Evolutionary conservation across 1,284 basidiomycete species (phyloP).

Genomic region (Bjerkandera adusta): DNA sequence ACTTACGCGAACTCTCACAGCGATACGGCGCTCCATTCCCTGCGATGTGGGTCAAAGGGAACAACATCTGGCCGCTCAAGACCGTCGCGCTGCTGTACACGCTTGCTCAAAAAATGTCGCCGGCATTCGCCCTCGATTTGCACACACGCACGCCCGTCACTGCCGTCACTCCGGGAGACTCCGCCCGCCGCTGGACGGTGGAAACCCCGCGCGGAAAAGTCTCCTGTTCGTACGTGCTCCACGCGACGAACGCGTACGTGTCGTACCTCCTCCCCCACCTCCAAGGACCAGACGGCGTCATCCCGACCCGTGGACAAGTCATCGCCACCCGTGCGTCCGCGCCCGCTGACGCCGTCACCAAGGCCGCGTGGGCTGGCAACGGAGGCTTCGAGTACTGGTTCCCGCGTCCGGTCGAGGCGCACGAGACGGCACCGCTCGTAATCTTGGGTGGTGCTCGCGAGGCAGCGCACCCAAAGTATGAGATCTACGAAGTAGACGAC

Average conservation of each 20-base stretch:
- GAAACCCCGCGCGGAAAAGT: slow-evolving; percentile 60
- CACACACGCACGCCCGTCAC: slow-evolving; percentile 73
- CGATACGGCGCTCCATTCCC: slow-evolving; percentile 55
- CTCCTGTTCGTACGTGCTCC: slow-evolving; percentile 59
- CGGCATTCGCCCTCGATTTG: slow-evolving; percentile 43
- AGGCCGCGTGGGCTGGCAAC: slow-evolving; percentile 31
- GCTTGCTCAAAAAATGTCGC: slow-evolving; percentile 33
- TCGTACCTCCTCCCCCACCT: slow-evolving; percentile 64
- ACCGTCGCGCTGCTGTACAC: slow-evolving; percentile 65
- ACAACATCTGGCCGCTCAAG: slow-evolving; percentile 79
- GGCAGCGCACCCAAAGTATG: slow-evolving; percentile 38
- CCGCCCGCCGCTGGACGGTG: slow-evolving; percentile 43
- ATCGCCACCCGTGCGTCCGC: slow-evolving; percentile 58
- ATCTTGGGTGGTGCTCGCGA: slow-evolving; percentile 76
- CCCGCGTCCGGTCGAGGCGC: slow-evolving; percentile 51
- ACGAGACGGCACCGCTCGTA: slow-evolving; percentile 46
- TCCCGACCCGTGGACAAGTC: slow-evolving; percentile 75
- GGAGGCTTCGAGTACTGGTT: slow-evolving; percentile 77
- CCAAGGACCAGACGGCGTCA: slow-evolving; percentile 50
- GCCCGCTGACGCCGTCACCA: slow-evolving; percentile 31
- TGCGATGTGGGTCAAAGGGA: slow-evolving; percentile 45
- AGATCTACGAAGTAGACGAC: slow-evolving; percentile 63
- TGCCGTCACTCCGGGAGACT: slow-evolving; percentile 34
- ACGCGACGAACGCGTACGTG: slow-evolving; percentile 81
- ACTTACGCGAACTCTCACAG: too few species aligned